These are phyloP conservation scores for Rhizopogon vinicolor DNA, from an alignment of 768 basidiomycete species.

Conservation along the genomic window DNA sequence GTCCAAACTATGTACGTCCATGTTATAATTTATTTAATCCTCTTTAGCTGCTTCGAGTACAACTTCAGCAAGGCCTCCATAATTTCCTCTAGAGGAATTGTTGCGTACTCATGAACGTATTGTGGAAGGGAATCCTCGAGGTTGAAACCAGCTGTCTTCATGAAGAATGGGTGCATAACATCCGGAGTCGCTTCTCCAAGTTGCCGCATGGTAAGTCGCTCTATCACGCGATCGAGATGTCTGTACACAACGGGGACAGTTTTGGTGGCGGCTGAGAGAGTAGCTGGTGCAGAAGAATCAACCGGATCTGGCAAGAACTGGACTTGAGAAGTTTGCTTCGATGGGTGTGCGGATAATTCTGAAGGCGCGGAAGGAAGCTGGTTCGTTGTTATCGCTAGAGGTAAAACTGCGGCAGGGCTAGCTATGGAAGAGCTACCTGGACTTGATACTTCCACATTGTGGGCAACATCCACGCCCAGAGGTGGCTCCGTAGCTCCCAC, in stretches of 20 bases:
- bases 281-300: neutral
- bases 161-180: constrained; percentile 84
- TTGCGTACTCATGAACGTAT: constrained; percentile 84
- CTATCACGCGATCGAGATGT: constrained; percentile 59
- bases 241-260: constrained; percentile 42
- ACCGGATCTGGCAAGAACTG: neutral
- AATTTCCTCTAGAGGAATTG: constrained; percentile 77
- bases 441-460: neutral
- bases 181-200: constrained; percentile 87
- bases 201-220: constrained; percentile 80
- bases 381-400: neutral
- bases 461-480: neutral
- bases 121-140: constrained; percentile 82
- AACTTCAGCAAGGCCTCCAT: constrained; percentile 74
- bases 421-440: neutral
- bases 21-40: constrained; percentile 5
- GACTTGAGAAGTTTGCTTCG: neutral
- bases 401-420: neutral
- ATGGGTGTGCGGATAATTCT: neutral
- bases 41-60: constrained; percentile 66
- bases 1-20: neutral
- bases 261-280: neutral
- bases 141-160: constrained; percentile 80
- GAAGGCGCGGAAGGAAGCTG: neutral
- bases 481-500: constrained; percentile 18